phyloP scores from a whole-genome alignment of 2,329 filamentous ascomycete species.

The Exophiala sp. region DNA sequence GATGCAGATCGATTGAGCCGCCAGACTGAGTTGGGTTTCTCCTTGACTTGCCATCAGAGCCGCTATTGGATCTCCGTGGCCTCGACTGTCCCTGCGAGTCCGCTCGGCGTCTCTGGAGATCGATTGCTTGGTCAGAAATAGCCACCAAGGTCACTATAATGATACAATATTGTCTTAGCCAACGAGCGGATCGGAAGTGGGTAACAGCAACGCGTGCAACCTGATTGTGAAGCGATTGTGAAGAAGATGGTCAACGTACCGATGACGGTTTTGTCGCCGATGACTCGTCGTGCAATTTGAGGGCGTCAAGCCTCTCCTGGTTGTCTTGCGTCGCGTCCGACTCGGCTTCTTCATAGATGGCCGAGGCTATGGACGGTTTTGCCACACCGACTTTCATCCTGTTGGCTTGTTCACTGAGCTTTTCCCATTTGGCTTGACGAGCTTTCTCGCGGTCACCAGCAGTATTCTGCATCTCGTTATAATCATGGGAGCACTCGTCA shows the following conservation, averaged over 20 bases:
- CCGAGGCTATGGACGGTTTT: slow-evolving; percentile 34
- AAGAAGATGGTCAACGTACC: slow-evolving; percentile 38
- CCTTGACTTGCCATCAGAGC: slow-evolving; percentile 17
- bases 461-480: slow-evolving; percentile 92
- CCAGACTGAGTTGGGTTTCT: slow-evolving; percentile 22
- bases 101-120: slow-evolving; percentile 46
- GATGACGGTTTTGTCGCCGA: slow-evolving; percentile 50
- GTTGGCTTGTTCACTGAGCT: slow-evolving; percentile 75
- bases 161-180: slow-evolving; percentile 39
- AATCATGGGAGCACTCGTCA: slow-evolving; percentile 97
- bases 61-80: slow-evolving; percentile 24
- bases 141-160: slow-evolving; percentile 40
- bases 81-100: slow-evolving; percentile 33
- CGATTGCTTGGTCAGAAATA: slow-evolving; percentile 45
- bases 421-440: slow-evolving; percentile 85
- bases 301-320: slow-evolving; percentile 80
- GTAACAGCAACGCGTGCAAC: neutral
- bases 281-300: slow-evolving; percentile 79
- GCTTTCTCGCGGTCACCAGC: slow-evolving; percentile 78
- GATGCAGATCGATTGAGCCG: slow-evolving; percentile 18
- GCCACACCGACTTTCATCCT: slow-evolving; percentile 55
- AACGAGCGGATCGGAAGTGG: slow-evolving; percentile 30
- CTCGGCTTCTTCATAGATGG: slow-evolving; percentile 56
- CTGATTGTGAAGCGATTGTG: neutral
- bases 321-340: slow-evolving; percentile 77